These are phyloP conservation scores for Scutellaria baicalensis DNA, from an alignment of 257 asterid genomes.

Conservation along the genomic window DNA sequence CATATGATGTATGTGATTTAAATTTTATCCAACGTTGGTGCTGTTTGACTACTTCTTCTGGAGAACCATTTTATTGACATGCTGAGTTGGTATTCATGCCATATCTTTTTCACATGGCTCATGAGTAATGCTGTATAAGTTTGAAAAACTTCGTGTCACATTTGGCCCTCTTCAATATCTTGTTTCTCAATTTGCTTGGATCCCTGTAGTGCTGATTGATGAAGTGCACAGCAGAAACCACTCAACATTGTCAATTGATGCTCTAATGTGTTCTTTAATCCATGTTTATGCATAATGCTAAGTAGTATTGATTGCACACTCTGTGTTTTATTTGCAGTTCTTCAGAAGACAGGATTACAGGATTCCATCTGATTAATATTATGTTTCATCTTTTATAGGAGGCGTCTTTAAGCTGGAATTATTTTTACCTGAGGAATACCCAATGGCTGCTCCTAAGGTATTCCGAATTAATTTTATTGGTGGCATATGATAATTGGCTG, in stretches of 20 bases:
- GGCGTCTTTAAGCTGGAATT: conserved; percentile 98
- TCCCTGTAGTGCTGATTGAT: neutral
- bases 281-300: neutral
- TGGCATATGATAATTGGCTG: neutral
- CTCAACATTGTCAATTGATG: neutral
- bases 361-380: neutral
- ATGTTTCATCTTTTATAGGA: conserved; percentile 34
- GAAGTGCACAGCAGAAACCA: neutral
- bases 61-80: too few species aligned
- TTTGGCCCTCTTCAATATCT: neutral
- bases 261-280: neutral
- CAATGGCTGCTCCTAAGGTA: conserved; percentile 99
- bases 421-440: conserved; percentile 95
- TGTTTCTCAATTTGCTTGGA: neutral
- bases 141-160: neutral
- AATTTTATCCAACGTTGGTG: too few species aligned
- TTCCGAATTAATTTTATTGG: neutral
- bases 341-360: neutral
- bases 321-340: neutral
- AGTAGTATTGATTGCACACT: neutral
- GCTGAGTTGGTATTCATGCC: too few species aligned
- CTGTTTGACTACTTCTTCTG: too few species aligned
- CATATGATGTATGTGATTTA: neutral
- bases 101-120: neutral
- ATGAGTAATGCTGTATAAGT: neutral